These are phyloP conservation scores for Pyronema omphalodes DNA, from an alignment of 495 filamentous ascomycete genomes.

Conservation along the genomic window DNA sequence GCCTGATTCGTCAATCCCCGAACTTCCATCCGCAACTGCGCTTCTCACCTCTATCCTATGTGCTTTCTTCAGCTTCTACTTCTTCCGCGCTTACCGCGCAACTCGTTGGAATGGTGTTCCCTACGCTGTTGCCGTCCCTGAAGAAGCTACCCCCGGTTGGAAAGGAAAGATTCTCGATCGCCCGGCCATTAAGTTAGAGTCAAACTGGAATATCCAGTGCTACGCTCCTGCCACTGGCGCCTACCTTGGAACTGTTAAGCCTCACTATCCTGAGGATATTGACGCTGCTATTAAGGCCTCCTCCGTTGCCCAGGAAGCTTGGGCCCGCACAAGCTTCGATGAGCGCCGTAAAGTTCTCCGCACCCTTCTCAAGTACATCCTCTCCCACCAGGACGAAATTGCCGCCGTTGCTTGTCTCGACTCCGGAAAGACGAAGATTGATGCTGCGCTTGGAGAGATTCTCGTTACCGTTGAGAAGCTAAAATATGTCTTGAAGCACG, in stretches of 20 bases:
- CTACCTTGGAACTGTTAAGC: conserved; percentile 62
- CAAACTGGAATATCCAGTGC: conserved; percentile 51
- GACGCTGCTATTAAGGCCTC: conserved; percentile 62
- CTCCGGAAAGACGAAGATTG: conserved; percentile 91
- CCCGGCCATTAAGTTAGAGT: conserved; percentile 34
- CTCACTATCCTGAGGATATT: conserved; percentile 58
- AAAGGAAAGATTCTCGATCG: conserved; percentile 44
- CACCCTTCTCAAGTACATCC: conserved; percentile 61
- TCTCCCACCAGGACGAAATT: conserved; percentile 81
- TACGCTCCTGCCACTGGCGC: conserved; percentile 81
- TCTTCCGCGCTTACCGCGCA: conserved; percentile 26
- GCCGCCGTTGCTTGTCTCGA: conserved; percentile 75
- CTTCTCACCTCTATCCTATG: conserved; percentile 5
- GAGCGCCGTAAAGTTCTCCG: conserved; percentile 64
- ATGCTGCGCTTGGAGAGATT: conserved; percentile 85
- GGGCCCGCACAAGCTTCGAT: conserved; percentile 60
- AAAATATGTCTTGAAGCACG: conserved; percentile 82
- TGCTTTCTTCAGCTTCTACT: conserved; percentile 10
- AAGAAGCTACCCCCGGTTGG: conserved; percentile 36
- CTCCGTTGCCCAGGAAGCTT: conserved; percentile 54
- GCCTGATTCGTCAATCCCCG: conserved; percentile 2
- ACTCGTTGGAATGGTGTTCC: conserved; percentile 28
- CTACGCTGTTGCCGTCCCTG: conserved; percentile 41
- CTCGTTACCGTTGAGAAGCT: conserved; percentile 86
- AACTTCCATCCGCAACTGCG: conserved; percentile 11